Percentiles rank a stretch among this genome's conserved stretches.
Evolutionary conservation across 495 filamentous ascomycete genomes (phyloP).

Genomic region (Podospora bellae-mahoneyi): DNA sequence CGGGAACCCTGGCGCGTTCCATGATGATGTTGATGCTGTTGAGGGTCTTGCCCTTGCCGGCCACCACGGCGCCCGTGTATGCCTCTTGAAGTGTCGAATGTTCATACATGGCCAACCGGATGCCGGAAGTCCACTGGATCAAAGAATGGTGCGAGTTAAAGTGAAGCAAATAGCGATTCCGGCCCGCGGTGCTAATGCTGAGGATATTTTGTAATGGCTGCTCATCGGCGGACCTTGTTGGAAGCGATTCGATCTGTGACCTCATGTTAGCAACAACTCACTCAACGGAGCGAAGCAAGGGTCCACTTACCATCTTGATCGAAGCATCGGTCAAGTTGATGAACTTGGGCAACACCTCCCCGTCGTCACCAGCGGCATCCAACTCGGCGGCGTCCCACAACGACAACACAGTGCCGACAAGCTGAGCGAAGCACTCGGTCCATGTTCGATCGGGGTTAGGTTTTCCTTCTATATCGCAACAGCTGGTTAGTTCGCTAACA

Average conservation of each 20-base stretch:
- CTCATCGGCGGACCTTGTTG: constrained; percentile 70
- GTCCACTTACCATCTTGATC: constrained; percentile 77
- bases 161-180: constrained; percentile 91
- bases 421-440: constrained; percentile 95
- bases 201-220: constrained; percentile 87
- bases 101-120: constrained; percentile 92
- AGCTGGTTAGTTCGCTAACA: neutral
- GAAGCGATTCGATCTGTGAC: constrained; percentile 79
- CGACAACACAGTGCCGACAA: constrained; percentile 91
- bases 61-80: constrained; percentile 93
- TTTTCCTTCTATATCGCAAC: constrained; percentile 63
- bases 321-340: constrained; percentile 97
- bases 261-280: neutral
- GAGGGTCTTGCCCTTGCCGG: constrained; percentile 82
- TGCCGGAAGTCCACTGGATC: constrained; percentile 92
- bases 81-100: constrained; percentile 90
- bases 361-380: constrained; percentile 77
- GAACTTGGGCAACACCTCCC: constrained; percentile 88
- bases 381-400: constrained; percentile 94
- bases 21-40: constrained; percentile 87
- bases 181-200: constrained; percentile 89
- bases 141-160: constrained; percentile 94
- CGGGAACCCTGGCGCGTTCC: constrained; percentile 67
- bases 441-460: constrained; percentile 83
- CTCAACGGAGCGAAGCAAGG: neutral